A percentile compares a stretch with the other conserved stretches of the same genome.
Conservation (phyloP, 2,329 filamentous ascomycete species). For the Trichoderma citrinoviride region DNA sequence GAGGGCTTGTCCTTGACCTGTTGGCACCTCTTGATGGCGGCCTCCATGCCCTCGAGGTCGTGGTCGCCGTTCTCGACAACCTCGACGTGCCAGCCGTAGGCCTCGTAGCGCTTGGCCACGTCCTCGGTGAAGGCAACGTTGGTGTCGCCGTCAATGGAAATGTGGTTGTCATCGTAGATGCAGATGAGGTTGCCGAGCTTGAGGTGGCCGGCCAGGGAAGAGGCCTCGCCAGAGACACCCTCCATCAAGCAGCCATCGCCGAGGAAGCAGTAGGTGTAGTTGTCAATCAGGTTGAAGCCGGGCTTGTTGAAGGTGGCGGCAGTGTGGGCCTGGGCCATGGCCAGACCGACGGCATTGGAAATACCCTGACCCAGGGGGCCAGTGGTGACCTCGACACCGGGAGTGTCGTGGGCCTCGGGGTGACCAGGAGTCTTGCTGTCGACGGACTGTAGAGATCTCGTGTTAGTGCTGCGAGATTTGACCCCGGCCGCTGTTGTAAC, state of each 20-base stretch:
- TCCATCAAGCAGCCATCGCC: constrained; percentile 99
- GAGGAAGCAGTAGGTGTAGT: constrained; percentile 96
- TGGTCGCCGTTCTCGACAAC: constrained; percentile 83
- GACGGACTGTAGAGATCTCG: constrained; percentile 39
- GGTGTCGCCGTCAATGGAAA: constrained; percentile 91
- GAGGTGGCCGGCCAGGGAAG: constrained; percentile 88
- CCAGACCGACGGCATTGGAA: constrained; percentile 94
- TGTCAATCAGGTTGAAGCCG: constrained; percentile 84
- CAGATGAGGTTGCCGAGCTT: constrained; percentile 96
- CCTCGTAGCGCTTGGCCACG: constrained; percentile 88
- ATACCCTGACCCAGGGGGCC: constrained; percentile 97
- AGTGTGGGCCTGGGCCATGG: constrained; percentile 92
- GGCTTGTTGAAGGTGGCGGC: constrained; percentile 95
- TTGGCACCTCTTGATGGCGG: constrained; percentile 80
- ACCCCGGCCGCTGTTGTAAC: not conserved
- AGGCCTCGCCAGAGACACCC: constrained; percentile 91
- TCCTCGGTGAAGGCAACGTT: constrained; percentile 97
- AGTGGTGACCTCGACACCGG: constrained; percentile 96
- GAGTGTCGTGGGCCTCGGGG: constrained; percentile 94
- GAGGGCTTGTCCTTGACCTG: constrained; percentile 93
- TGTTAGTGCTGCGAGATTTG: constrained; percentile 20
- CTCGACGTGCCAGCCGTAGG: constrained; percentile 93
- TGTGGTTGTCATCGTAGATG: constrained; percentile 99
- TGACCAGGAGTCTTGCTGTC: constrained; percentile 88
- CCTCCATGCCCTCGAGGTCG: constrained; percentile 84